Evolutionary conservation across 768 basidiomycete genomes (phyloP), one percentile per base, ranked within the genome.

Genomic region (Roridomyces roridus): DNA sequence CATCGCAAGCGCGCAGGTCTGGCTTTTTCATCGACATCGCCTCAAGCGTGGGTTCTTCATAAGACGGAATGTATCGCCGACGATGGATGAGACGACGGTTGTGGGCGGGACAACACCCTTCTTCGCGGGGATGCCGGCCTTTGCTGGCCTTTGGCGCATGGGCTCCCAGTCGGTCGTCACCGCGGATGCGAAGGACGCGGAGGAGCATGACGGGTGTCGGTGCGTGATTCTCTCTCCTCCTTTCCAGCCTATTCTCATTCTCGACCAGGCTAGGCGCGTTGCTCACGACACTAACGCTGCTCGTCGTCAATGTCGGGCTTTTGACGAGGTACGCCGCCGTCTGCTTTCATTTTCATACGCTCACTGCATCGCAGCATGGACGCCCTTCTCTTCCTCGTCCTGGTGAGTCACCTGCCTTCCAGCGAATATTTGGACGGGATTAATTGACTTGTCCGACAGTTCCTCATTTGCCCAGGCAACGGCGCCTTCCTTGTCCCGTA

Each of bases 281-380:
- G 2, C 71, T 74, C 20, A 70, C 70, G 24, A 73, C 60, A 26
- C 31, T 74, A 40, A 74, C 70, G 5, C 46, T 74, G 12, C 50
- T 74, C 23, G 73, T 74, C 15, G 60, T 74, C 47, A 74, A 74
- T 34, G 74, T 74, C 2, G 73, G 73, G n/a, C 54, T 74, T 45
- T 34, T 74, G 43, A 74, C 73, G 26, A 73, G 74, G 73, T 74
- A 58, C 24, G 54, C 51, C 34, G 29, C 12, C n/a, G 12, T 18
- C 6, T n/a, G n/a, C n/a, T n/a, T 15, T 2, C 42, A n/a, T 3
- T 14, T 21, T n/a, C n/a, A n/a, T n/a, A n/a, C n/a, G n/a, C n/a
- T 18, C 14, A 2, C 18, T 9, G 29, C 18, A 5, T 39, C 37
- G 5, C 31, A 74, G 73, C 37, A 8, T 70, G 44, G 73, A 74